Base-by-base conservation (phyloP, 2,329 filamentous ascomycete species). In the Aspergillus jensenii region DNA sequence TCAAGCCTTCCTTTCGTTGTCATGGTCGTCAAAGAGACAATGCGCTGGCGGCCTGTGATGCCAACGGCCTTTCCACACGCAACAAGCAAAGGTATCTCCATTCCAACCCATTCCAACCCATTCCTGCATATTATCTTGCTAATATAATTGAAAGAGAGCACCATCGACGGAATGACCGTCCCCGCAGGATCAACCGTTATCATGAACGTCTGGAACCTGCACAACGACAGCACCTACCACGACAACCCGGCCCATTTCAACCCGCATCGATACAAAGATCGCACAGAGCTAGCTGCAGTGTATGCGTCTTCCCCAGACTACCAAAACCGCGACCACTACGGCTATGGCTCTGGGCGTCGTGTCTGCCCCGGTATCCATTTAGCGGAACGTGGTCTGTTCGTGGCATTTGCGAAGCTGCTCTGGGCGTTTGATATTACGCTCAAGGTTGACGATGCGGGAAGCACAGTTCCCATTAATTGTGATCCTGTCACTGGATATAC, bases 11-110 rank as follows among this genome's bases (percentile, higher is more conserved):
- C 59, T 1, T 63, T 86, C 62, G 66, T 85, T 33, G 74, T 78
- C 19, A 81, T 80, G 1, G 74, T 84, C 12, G 76, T 85, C 17
- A 84, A 85, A 59, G 84, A 87, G 60, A 76, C 81, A 1, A 69
- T 85, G 11, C 77, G 84, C 2, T 85, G 84, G 82, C 76, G 82
- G 5, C 81, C 83, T 0, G 60, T 62, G 11, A 46, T 59, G 3
- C 57, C 62, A 4, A 45, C 61, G 1, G 52, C 53, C 2, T 57
- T 68, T 41, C 58, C 63, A 1, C 64, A 66, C 52, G 60, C 58
- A 12, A 70, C 76, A 3, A 58, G 59, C 11, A 62, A 69, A 66
- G 67, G 68, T 61, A 47, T 33, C 3, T 33, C 1, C 21, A 21
- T 21, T 4, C 21, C 21, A 14, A 5, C 23, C n/a, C 48, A 4